Conservation (phyloP, 805 yeast genomes). For the Ogataea saltuana region DNA sequence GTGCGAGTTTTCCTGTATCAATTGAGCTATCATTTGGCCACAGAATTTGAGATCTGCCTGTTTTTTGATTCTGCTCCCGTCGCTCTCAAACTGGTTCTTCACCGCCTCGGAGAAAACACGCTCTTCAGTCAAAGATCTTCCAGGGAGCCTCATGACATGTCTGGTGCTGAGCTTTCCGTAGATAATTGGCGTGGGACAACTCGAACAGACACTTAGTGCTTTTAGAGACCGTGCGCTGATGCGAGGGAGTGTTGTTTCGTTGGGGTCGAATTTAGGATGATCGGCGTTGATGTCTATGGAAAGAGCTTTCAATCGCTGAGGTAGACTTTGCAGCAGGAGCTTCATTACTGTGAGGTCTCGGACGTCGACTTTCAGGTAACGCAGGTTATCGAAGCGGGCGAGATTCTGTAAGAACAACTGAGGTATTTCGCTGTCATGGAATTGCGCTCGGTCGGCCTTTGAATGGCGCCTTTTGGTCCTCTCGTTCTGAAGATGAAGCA, state of each 20-base stretch:
- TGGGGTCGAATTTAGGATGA: slow-evolving; percentile 13
- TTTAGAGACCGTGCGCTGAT: slow-evolving; percentile 10
- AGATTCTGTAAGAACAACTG: slow-evolving; percentile 9
- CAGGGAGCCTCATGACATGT: slow-evolving; percentile 19
- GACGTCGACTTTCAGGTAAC: slow-evolving; percentile 21
- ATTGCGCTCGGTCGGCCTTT: background rate
- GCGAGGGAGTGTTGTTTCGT: slow-evolving; percentile 8
- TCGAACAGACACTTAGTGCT: slow-evolving; percentile 14
- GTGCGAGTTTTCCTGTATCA: slow-evolving; percentile 14
- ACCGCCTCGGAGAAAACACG: slow-evolving; percentile 13
- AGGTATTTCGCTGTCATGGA: slow-evolving; percentile 11
- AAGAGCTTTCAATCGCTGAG: slow-evolving; percentile 20
- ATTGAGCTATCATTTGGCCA: slow-evolving; percentile 20
- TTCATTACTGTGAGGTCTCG: slow-evolving; percentile 10
- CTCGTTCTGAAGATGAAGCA: slow-evolving; percentile 18
- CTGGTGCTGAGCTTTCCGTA: slow-evolving; percentile 20
- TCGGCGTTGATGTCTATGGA: slow-evolving; percentile 17
- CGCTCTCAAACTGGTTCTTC: slow-evolving; percentile 14
- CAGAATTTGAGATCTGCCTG: slow-evolving; percentile 17
- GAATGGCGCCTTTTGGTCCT: slow-evolving; percentile 2
- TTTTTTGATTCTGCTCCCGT: slow-evolving; percentile 16
- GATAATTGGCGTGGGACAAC: slow-evolving; percentile 16
- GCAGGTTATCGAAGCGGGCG: slow-evolving; percentile 15
- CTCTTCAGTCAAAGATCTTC: slow-evolving; percentile 15
- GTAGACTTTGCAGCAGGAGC: slow-evolving; percentile 14